Evolutionary conservation across 495 filamentous ascomycete genomes (phyloP).

Genomic region (Xanthoparmelia taractica): DNA sequence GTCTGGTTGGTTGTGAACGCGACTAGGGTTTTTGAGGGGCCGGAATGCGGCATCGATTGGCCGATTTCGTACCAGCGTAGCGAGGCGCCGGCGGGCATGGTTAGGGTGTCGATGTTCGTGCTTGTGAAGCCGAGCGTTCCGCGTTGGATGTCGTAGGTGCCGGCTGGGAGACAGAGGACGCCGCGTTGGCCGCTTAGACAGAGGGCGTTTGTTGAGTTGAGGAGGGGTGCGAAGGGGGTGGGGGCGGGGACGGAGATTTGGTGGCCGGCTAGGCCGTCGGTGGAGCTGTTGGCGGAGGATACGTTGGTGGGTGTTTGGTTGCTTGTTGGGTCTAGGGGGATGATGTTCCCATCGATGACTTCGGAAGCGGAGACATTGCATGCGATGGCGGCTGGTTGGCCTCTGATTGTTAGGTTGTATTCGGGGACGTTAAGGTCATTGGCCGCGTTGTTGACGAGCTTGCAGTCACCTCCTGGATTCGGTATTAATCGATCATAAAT

Average conservation of each 20-base stretch:
- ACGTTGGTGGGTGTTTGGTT: conserved; percentile 1
- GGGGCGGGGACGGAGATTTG: conserved; percentile 7
- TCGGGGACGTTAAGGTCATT: conserved; percentile 4
- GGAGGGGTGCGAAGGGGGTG: neutral
- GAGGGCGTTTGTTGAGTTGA: conserved; percentile 7
- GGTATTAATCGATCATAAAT: conserved; percentile 16
- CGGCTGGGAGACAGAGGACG: conserved; percentile 5
- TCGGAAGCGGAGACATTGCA: conserved; percentile 11
- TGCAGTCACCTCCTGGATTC: conserved; percentile 17
- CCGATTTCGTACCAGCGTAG: neutral
- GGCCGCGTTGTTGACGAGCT: conserved; percentile 13
- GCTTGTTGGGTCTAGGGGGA: neutral
- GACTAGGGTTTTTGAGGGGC: neutral
- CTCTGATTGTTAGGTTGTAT: conserved; percentile 13
- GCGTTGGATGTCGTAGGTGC: conserved; percentile 7
- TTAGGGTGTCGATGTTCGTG: neutral
- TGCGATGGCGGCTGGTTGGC: conserved; percentile 15
- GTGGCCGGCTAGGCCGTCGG: conserved; percentile 1
- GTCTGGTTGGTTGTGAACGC: conserved; percentile 8
- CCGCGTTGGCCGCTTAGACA: conserved; percentile 1
- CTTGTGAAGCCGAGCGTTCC: conserved; percentile 5
- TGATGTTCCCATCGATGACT: neutral
- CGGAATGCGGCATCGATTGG: neutral
- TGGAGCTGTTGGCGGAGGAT: neutral
- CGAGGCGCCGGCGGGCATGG: conserved; percentile 1